phyloP scores from a whole-genome alignment of 202 grass and related monocot species.

The Panicum hallii region DNA sequence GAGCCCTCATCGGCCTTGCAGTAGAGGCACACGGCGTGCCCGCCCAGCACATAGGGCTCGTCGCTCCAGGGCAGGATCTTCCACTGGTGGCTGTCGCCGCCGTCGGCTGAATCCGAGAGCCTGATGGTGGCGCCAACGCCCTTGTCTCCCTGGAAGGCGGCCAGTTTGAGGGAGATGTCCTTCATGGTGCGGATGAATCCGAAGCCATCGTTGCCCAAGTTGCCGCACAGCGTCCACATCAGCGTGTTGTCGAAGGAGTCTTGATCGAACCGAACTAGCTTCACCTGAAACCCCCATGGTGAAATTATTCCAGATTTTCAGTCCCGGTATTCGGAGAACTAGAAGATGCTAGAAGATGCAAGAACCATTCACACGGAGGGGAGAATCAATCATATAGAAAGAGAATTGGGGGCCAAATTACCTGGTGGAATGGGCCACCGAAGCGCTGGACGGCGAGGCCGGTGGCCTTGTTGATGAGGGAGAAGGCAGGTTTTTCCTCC shows the following conservation, averaged over 20 bases:
- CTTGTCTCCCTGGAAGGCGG: conserved; percentile 75
- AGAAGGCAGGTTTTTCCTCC: conserved; percentile 63
- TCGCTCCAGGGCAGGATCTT: conserved; percentile 78
- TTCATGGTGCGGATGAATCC: conserved; percentile 90
- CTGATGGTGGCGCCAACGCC: conserved; percentile 62
- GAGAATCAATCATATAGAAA: background rate
- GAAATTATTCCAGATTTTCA: background rate
- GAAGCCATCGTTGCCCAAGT: conserved; percentile 45
- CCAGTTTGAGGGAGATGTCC: conserved; percentile 75
- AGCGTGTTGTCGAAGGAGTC: conserved; percentile 73
- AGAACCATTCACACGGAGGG: background rate
- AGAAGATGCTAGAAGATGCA: conserved; percentile 1
- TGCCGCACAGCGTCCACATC: conserved; percentile 75
- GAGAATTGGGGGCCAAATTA: background rate
- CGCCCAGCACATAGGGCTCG: conserved; percentile 47
- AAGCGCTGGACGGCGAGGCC: conserved; percentile 85
- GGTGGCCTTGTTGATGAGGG: conserved; percentile 78
- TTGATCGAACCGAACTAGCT: conserved; percentile 68
- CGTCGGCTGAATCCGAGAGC: conserved; percentile 81
- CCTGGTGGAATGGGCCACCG: conserved; percentile 71
- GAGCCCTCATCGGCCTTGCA: conserved; percentile 72
- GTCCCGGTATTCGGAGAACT: background rate
- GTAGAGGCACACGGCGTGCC: conserved; percentile 70
- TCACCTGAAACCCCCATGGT: conserved; percentile 54
- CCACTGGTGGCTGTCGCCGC: conserved; percentile 77